phyloP scores from a whole-genome alignment of 2,329 filamentous ascomycete species.

The Periconia sp. region DNA sequence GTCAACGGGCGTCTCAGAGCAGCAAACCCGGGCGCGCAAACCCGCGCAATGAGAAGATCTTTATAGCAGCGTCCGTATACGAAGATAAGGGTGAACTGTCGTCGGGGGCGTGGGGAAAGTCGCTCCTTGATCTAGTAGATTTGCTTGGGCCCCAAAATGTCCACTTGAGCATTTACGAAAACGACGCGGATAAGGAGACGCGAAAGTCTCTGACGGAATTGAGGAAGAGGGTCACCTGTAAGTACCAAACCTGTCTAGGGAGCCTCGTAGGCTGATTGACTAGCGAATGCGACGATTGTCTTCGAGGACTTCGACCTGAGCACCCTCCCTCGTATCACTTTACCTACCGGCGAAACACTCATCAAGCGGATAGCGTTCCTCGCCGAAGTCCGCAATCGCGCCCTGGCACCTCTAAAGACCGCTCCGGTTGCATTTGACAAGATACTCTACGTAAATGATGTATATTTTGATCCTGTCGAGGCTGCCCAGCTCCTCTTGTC shows the following conservation, averaged over 20 bases:
- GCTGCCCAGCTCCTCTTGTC: constrained; percentile 69
- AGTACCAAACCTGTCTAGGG: not conserved
- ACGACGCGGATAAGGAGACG: constrained; percentile 66
- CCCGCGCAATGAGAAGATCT: constrained; percentile 68
- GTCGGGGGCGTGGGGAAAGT: constrained; percentile 67
- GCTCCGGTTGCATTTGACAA: constrained; percentile 63
- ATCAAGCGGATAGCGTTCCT: constrained; percentile 77
- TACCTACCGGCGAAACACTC: constrained; percentile 68
- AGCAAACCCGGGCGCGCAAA: constrained; percentile 54
- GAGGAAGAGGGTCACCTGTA: constrained; percentile 56
- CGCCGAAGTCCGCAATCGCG: constrained; percentile 74
- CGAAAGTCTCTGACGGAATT: constrained; percentile 62
- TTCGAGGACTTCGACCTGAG: constrained; percentile 64
- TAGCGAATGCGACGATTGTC: constrained; percentile 59
- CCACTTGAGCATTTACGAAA: constrained; percentile 76
- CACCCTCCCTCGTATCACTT: constrained; percentile 63
- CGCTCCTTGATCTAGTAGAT: constrained; percentile 66
- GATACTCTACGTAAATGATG: constrained; percentile 70
- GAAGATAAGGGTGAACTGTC: constrained; percentile 67
- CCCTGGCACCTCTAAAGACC: constrained; percentile 66
- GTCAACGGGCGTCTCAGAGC: constrained; percentile 36
- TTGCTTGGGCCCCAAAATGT: constrained; percentile 71
- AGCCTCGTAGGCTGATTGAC: too few species aligned
- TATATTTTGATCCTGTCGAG: constrained; percentile 66
- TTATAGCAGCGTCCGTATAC: constrained; percentile 74